Base-by-base conservation (phyloP, 768 basidiomycete genomes). In the Daedaleopsis nitida region DNA sequence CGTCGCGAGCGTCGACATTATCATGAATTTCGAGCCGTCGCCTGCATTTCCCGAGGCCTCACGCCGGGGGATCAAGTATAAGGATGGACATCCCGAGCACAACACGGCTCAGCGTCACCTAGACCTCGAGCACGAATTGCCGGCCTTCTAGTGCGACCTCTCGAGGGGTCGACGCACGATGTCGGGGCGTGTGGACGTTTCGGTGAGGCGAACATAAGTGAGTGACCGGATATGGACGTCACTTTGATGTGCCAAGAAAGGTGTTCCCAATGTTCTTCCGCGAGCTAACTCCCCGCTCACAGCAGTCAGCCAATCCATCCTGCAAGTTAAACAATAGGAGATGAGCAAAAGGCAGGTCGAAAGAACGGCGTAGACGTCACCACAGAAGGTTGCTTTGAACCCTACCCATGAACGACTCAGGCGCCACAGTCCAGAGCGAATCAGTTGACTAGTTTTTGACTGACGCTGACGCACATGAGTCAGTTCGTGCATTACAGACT, bases 1-100 rank as follows among this genome's bases (percentile, higher is more conserved):
- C 8, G 23, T 12, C 6, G 3, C 24, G 17, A 2, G 17, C 23
- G 43, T 12, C 38, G 17, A 13, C 42, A 55, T 55, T 55, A 55
- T 55, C 54, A 55, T 23, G 16, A 27, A 24, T 3, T 24, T 23
- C 37, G 35, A 43, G 10, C 37, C 17, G 19, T 14, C 6, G 14
- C 14, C 19, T 42, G 35, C n/a, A 23, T 17, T 19, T 27, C 24
- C 17, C 43, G 44, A 32, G 42, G 44, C 16, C 35, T n/a, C 47
- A 21, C 13, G 47, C 23, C 19, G 19, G 23, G 11, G 42, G 6
- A 39, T 9, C 12, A 27, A 55, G 23, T 24, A 55, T 27, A 55
- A 55, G 54, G 54, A 43, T 44, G 54, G 32, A 55, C 54, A 45
- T 32, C n/a, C 54, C 23, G 42, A 55, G 54, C 27, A 55, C 24